Evolutionary conservation across 345 rosid species (phyloP).

Genomic region (Erucastrum elatum): DNA sequence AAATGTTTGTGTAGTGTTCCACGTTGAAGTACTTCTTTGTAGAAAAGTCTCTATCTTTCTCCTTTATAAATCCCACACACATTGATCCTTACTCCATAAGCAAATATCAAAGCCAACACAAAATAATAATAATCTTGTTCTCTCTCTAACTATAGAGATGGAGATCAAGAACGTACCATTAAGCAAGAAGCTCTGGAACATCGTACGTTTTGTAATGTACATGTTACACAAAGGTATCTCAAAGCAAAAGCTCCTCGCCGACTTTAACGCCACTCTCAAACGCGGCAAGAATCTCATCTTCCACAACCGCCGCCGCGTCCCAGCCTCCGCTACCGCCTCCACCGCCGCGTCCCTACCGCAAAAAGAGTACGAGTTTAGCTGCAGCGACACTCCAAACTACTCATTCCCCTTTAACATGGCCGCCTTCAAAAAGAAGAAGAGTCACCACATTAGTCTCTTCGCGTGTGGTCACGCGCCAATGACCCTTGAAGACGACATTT

Average conservation of each 20-base stretch:
- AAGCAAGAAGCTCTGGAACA: conserved; percentile 62
- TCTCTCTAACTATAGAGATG: conserved; percentile 33
- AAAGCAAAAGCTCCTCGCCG: conserved; percentile 64
- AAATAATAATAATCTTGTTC: conserved; percentile 7
- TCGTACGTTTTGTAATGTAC: conserved; percentile 63
- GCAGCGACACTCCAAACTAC: conserved; percentile 78
- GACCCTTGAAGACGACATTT: conserved; percentile 54
- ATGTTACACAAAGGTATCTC: conserved; percentile 68
- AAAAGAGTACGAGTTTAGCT: conserved; percentile 89
- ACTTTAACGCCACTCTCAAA: conserved; percentile 71
- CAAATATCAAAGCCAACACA: conserved; percentile 25
- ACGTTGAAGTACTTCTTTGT: conserved; percentile 34
- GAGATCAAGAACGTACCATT: conserved; percentile 48
- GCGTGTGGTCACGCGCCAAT: conserved; percentile 62
- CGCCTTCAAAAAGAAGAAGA: conserved; percentile 29
- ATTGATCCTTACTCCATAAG: conserved; percentile 36
- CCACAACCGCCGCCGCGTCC: conserved; percentile 48
- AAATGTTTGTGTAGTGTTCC: conserved; percentile 20
- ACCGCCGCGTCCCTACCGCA: neutral
- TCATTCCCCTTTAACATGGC: conserved; percentile 46
- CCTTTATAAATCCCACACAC: conserved; percentile 38
- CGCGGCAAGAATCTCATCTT: conserved; percentile 81
- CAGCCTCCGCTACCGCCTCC: conserved; percentile 1
- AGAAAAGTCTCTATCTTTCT: conserved; percentile 5
- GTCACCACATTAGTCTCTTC: conserved; percentile 48